Evolutionary conservation across 192 early-diverging fungal species (phyloP).

Genomic region (Podochytrium sp.): DNA sequence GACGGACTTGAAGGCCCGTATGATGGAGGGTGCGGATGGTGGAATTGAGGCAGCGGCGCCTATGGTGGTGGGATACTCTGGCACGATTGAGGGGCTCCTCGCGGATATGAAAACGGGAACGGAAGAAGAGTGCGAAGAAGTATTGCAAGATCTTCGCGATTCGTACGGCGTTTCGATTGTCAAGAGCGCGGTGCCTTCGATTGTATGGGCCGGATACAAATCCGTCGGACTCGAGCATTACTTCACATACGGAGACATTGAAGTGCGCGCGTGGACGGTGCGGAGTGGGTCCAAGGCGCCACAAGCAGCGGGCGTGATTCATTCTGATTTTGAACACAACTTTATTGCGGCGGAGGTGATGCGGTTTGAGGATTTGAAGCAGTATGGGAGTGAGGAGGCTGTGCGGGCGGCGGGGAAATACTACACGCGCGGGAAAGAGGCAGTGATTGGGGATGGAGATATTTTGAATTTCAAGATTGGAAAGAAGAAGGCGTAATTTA

Average conservation of each 20-base stretch:
- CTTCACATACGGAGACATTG: constrained; percentile 88
- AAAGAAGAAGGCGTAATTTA: background rate
- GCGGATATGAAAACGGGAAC: constrained; percentile 48
- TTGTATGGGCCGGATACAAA: constrained; percentile 86
- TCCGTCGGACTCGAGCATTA: constrained; percentile 88
- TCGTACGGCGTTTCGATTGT: constrained; percentile 45
- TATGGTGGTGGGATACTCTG: constrained; percentile 83
- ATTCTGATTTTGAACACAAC: constrained; percentile 75
- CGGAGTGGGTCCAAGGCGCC: constrained; percentile 77
- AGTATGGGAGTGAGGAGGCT: constrained; percentile 62
- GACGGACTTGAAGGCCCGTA: constrained; percentile 71
- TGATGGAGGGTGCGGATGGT: constrained; percentile 70
- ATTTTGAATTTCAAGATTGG: constrained; percentile 48
- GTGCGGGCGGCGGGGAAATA: constrained; percentile 95
- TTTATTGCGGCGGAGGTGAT: constrained; percentile 83
- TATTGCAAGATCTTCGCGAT: constrained; percentile 52
- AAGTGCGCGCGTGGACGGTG: constrained; percentile 92
- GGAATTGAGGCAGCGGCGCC: constrained; percentile 34
- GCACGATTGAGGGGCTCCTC: constrained; percentile 72
- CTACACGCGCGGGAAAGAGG: constrained; percentile 87
- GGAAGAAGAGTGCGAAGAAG: constrained; percentile 56
- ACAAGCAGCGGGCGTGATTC: constrained; percentile 91
- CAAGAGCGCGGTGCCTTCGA: constrained; percentile 77
- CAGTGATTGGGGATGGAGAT: constrained; percentile 92
- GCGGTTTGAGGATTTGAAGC: constrained; percentile 76